Base-by-base conservation (phyloP, 371 early-diverging fungal genomes). In the Zopfochytrium polystomum region DNA sequence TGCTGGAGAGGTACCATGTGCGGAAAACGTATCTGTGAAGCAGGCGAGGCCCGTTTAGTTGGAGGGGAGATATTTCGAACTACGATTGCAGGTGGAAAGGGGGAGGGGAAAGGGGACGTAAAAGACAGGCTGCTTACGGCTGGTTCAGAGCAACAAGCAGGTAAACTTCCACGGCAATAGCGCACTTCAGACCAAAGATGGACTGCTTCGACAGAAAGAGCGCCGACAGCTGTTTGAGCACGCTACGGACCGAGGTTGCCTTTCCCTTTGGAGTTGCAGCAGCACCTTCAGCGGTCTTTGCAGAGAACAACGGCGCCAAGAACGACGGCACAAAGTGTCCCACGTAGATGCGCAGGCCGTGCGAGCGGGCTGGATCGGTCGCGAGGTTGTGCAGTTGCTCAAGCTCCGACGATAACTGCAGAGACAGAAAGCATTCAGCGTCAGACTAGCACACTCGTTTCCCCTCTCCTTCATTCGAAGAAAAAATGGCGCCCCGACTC, bases 171-270 rank as follows among this genome's bases (percentile, higher is more conserved):
- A 60, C n/a, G 5, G 68, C 68, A 43, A 34, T 42, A 2, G 60
- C 59, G 38, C 54, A 48, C 43, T 68, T 68, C 23, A 68, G 11
- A 1, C 50, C 68, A 32, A 62, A 68, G 29, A 68, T 63, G 27
- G 64, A 63, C 4, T 54, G 25, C 11, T 34, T 33, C 2, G 67
- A 61, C 23, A 62, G 33, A 27, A 62, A 22, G 42, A 67, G 62
- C 29, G 52, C 48, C n/a, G 54, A 43, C 22, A 45, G 22, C 2
- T 3, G n/a, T 11, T 13, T 33, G n/a, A 55, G 33, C 7, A 48
- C 22, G 9, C 22, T 7, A 9, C 48, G 13, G 18, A 38, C 7
- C 11, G 38, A 11, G 11, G 7, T 38, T 18, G 11, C 11, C 38
- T 38, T 38, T n/a, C n/a, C n/a, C 18, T 38, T 38, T 7, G 38